Percentiles rank a stretch among this genome's conserved stretches.
These are phyloP conservation scores for Chaetoceros tenuissimus DNA, from an alignment of 108 stramenopile genomes.

Conservation along the genomic window DNA sequence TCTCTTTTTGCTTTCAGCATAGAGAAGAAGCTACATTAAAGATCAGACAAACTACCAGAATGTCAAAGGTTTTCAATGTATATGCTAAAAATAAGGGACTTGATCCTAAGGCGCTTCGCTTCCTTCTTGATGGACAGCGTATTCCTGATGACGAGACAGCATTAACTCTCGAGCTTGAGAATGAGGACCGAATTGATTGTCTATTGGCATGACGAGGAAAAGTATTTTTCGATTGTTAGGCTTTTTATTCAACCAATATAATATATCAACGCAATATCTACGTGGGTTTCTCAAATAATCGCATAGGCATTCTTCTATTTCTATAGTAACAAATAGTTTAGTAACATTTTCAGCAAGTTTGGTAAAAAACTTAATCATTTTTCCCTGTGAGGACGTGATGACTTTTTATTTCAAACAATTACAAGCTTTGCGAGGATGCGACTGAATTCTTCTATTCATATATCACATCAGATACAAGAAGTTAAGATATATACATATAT, in stretches of 20 bases:
- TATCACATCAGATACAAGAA: too few species aligned
- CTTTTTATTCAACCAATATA: too few species aligned
- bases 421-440: too few species aligned
- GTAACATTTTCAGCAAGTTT: too few species aligned
- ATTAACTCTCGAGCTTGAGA: conserved; percentile 85
- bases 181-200: conserved; percentile 94
- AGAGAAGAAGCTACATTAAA: conserved; percentile 95
- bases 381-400: too few species aligned
- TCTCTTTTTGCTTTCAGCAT: conserved; percentile 33
- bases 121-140: conserved; percentile 91
- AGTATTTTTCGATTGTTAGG: too few species aligned
- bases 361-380: too few species aligned
- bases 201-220: conserved; percentile 83
- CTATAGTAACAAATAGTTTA: too few species aligned
- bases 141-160: conserved; percentile 75
- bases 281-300: not conserved
- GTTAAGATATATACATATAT: too few species aligned
- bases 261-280: too few species aligned
- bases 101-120: conserved; percentile 61
- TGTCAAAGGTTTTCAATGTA: conserved; percentile 88
- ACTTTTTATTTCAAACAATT: too few species aligned
- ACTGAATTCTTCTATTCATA: too few species aligned
- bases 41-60: conserved; percentile 94
- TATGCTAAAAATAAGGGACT: conserved; percentile 89
- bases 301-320: conserved; percentile 8